Evolutionary conservation across 176 grass and related monocot genomes (phyloP).

Genomic region (Metroxylon sagu): DNA sequence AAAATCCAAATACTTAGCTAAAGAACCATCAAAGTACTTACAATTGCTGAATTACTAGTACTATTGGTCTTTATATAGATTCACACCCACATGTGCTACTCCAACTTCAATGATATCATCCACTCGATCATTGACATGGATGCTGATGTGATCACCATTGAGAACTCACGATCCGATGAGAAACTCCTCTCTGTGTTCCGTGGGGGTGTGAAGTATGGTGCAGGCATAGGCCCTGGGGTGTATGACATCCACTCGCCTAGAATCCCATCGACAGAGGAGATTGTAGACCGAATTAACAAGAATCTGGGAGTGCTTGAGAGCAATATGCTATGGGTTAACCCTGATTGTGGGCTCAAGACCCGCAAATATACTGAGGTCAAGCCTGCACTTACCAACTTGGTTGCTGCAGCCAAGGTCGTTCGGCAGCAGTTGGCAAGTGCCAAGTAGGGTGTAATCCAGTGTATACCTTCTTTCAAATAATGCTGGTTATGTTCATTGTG

Average conservation of each 20-base stretch:
- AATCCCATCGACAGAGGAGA: conserved; percentile 10
- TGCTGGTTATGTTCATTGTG: too few species aligned
- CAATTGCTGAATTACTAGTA: background rate
- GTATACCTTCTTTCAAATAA: too few species aligned
- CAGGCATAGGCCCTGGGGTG: conserved; percentile 15
- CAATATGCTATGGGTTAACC: conserved; percentile 19
- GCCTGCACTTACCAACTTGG: conserved; percentile 17
- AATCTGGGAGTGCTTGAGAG: conserved; percentile 11
- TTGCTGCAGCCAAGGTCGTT: conserved; percentile 7
- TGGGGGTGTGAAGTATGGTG: conserved; percentile 17
- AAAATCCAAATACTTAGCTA: background rate
- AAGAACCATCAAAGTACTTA: background rate
- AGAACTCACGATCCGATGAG: conserved; percentile 17
- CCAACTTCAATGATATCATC: conserved; percentile 22
- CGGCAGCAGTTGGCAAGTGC: conserved; percentile 1
- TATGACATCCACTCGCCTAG: conserved; percentile 20
- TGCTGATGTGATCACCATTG: conserved; percentile 18
- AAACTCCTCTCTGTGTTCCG: conserved; percentile 18
- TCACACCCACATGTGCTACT: conserved; percentile 23
- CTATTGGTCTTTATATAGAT: background rate
- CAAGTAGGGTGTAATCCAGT: background rate
- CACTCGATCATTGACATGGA: conserved; percentile 18
- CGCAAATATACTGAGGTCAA: conserved; percentile 14
- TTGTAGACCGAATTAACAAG: conserved; percentile 13
- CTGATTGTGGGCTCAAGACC: conserved; percentile 13